Conservation (phyloP, 345 rosid species). For the Gynandropsis gynandra region DNA sequence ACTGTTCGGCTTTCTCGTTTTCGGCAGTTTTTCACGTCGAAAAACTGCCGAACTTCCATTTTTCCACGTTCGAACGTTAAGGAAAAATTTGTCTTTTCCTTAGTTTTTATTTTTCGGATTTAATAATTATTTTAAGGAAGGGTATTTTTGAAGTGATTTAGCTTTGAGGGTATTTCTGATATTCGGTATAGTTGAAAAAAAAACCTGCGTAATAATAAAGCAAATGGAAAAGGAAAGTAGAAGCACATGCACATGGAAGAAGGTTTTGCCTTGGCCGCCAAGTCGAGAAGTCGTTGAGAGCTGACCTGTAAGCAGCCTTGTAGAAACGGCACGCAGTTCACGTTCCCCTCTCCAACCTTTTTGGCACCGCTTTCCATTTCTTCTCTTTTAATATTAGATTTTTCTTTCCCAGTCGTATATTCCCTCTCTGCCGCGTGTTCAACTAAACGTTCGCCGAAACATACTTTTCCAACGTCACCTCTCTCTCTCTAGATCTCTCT, state of each 20-base stretch:
- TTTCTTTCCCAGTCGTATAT: not conserved
- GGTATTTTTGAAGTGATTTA: too few species aligned
- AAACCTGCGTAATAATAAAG: too few species aligned
- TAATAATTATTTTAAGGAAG: too few species aligned
- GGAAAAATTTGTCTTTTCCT: too few species aligned
- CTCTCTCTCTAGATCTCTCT: constrained; percentile 4
- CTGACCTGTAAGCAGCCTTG: constrained; percentile 18
- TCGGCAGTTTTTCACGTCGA: too few species aligned
- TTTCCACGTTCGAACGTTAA: too few species aligned
- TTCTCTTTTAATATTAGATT: not conserved
- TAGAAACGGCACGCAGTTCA: constrained; percentile 7
- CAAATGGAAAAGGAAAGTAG: too few species aligned
- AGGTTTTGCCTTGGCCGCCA: constrained; percentile 20
- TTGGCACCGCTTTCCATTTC: not conserved
- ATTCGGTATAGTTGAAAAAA: too few species aligned
- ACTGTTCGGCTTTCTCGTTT: too few species aligned
- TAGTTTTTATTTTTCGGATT: too few species aligned
- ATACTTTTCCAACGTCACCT: constrained; percentile 21
- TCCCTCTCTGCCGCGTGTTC: constrained; percentile 17
- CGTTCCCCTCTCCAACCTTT: constrained; percentile 17
- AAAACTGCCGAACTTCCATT: too few species aligned
- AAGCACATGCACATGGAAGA: not conserved
- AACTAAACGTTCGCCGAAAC: constrained; percentile 11
- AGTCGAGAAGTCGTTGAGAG: constrained; percentile 13
- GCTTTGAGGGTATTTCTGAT: too few species aligned